Evolutionary conservation across 257 asterid species (phyloP).

Genomic region (Mitragyna speciosa): DNA sequence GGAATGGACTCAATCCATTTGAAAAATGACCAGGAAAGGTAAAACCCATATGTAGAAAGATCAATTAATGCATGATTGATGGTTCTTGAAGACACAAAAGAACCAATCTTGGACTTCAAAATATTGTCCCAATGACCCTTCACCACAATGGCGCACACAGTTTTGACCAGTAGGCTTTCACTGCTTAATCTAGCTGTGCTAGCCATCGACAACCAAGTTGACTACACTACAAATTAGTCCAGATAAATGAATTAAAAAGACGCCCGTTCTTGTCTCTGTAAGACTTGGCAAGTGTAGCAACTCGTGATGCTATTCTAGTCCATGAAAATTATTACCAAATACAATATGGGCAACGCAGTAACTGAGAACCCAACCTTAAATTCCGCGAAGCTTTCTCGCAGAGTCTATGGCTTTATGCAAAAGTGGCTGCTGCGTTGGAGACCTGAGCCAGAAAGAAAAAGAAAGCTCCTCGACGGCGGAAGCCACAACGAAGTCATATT

Average conservation of each 20-base stretch:
- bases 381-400: neutral
- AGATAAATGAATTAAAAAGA: neutral
- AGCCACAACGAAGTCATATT: too few species aligned
- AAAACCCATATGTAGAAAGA: constrained; percentile 48
- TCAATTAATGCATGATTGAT: constrained; percentile 46
- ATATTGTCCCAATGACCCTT: constrained; percentile 69
- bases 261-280: too few species aligned
- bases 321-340: neutral
- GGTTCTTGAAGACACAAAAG: constrained; percentile 55
- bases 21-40: constrained; percentile 65
- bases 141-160: constrained; percentile 53
- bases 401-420: neutral
- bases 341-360: neutral
- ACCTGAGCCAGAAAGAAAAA: neutral
- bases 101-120: constrained; percentile 68
- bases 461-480: neutral
- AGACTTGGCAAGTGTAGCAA: neutral
- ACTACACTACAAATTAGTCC: neutral
- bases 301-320: neutral
- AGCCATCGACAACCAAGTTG: constrained; percentile 37
- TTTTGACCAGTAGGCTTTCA: constrained; percentile 46
- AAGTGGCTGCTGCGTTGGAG: neutral
- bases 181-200: constrained; percentile 27
- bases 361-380: neutral
- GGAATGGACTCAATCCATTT: constrained; percentile 82